Evolutionary conservation across 129 eudicot species (phyloP), one percentile per base, ranked within the genome.

Genomic region (Chrysanthemum seticuspe): DNA sequence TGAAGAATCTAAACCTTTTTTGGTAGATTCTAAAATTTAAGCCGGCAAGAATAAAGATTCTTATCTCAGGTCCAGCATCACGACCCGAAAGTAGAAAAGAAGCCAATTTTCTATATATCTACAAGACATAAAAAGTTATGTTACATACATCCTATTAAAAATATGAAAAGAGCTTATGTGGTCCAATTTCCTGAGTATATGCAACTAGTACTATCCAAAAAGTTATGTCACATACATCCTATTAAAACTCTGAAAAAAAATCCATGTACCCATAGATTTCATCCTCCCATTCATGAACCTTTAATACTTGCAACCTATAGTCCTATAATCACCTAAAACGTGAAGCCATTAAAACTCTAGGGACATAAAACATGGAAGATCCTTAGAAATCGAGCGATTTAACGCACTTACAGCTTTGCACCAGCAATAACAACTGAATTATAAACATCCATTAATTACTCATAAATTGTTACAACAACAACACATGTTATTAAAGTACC

Each of bases 181-280:
- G 86, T 77, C 80, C 77, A 40, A 65, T 54, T 52, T 77, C 55
- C 48, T 58, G 51, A 51, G 52, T 51, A 76, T 51, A 63, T 45
- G 23, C 57, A 72, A 45, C 72, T 56, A 16, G 44, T 52, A 65
- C 71, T 31, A 18, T 77, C 75, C 18, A 19, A 69, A 68, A 60
- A 67, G 59, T 57, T 59, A 68, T 61, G 23, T 62, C 61, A 48
- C 51, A 14, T 61, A 59, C 61, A 14, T 61, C 50, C 25, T 61
- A 72, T 61, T 47, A 25, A 50, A 10, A 13, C 13, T 65, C 47
- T 44, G 15, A 71, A 44, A 34, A 3, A 25, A 31, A 31, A 2
- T 45, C 13, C 45, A 36, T 74, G 40, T 70, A 54, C 44, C 31
- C 63, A 62, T 76, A 56, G 48, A 40, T 58, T 45, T 62, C 15